Conservation (phyloP, 2,329 filamentous ascomycete genomes). For the Fusarium guadeloupense region DNA sequence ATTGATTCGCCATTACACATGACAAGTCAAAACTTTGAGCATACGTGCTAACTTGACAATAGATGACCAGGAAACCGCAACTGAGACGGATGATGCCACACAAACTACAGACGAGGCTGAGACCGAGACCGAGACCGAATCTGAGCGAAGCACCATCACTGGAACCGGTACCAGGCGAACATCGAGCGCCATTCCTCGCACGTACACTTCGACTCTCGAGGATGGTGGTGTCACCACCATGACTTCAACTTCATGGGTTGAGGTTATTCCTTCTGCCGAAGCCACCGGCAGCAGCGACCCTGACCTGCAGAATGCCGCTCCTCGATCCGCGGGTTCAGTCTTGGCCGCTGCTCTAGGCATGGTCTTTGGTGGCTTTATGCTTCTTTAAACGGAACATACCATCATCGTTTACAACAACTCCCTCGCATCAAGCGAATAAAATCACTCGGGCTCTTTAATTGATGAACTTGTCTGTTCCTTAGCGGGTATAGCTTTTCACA, state of each 20-base stretch:
- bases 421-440: not conserved
- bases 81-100: constrained; percentile 27
- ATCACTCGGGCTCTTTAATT: constrained; percentile 7
- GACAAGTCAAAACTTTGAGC: not conserved
- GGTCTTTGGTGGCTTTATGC: constrained; percentile 43
- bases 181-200: constrained; percentile 50
- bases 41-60: constrained; percentile 16
- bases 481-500: constrained; percentile 1
- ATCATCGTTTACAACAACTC: not conserved
- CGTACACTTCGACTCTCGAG: constrained; percentile 57
- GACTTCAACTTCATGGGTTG: constrained; percentile 61
- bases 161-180: constrained; percentile 47
- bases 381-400: constrained; percentile 35
- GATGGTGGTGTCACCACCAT: constrained; percentile 57
- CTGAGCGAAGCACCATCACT: constrained; percentile 47
- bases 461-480: not conserved
- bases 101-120: constrained; percentile 29
- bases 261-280: constrained; percentile 51
- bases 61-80: constrained; percentile 23
- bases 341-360: constrained; percentile 44
- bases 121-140: constrained; percentile 31
- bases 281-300: constrained; percentile 44
- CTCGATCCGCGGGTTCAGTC: constrained; percentile 33
- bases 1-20: constrained; percentile 15
- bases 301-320: constrained; percentile 52